Conservation (phyloP, 2,329 filamentous ascomycete species). For the Ascochyta fabae region DNA sequence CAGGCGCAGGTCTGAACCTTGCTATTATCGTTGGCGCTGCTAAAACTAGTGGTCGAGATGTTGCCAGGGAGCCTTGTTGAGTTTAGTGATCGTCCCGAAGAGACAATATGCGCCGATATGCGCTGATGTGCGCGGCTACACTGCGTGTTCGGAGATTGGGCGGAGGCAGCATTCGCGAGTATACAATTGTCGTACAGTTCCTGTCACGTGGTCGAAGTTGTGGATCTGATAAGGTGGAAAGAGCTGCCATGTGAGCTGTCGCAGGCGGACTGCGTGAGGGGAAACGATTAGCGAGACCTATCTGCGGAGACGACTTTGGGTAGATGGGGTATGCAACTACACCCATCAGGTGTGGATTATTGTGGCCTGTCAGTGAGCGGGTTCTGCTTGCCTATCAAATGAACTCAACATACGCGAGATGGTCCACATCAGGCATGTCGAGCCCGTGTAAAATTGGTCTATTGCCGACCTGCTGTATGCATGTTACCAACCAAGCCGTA, state of each 20-base stretch:
- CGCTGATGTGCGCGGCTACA: constrained; percentile 3
- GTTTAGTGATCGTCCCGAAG: not conserved
- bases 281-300: constrained; percentile 2
- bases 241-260: not conserved
- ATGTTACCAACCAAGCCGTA: not conserved
- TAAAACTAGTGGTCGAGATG: not conserved
- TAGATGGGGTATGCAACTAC: not conserved
- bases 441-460: not conserved
- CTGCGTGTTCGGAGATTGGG: constrained; percentile 6
- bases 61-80: constrained; percentile 5
- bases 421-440: not conserved
- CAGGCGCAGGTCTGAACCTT: too few species aligned
- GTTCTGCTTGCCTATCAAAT: not conserved
- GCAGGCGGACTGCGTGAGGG: not conserved
- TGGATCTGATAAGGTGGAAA: constrained; percentile 3
- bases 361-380: not conserved
- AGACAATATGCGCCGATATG: constrained; percentile 2
- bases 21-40: too few species aligned
- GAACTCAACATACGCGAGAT: not conserved
- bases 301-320: constrained; percentile 1
- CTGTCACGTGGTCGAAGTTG: not conserved
- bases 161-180: not conserved
- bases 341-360: too few species aligned
- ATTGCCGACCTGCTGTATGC: not conserved
- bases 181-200: not conserved